Percentiles rank a stretch among this genome's conserved stretches.
These are phyloP conservation scores for Curvularia sp. DNA, from an alignment of 2,329 filamentous ascomycete genomes.

Conservation along the genomic window DNA sequence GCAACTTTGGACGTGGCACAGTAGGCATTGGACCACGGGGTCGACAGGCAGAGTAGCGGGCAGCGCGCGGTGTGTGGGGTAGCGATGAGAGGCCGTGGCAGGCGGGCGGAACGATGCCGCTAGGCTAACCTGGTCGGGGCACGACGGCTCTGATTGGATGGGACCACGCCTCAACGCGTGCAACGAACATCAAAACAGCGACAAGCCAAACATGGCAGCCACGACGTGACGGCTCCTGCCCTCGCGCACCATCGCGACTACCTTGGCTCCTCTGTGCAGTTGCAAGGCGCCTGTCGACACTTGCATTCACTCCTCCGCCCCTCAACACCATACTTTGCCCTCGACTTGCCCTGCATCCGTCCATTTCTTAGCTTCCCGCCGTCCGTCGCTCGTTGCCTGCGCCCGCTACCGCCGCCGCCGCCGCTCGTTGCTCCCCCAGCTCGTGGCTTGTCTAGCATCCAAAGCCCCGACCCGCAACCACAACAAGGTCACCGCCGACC, in stretches of 20 bases:
- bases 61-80: constrained; percentile 22
- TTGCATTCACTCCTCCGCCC: not conserved
- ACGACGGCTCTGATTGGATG: constrained; percentile 27
- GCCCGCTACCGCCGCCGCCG: constrained; percentile 12
- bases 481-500: constrained; percentile 24
- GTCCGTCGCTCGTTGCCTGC: constrained; percentile 22
- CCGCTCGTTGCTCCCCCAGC: constrained; percentile 26
- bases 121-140: not conserved
- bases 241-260: constrained; percentile 24
- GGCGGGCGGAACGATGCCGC: constrained; percentile 15
- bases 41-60: constrained; percentile 13
- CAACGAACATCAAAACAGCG: constrained; percentile 37
- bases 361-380: constrained; percentile 6
- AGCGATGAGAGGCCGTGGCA: constrained; percentile 14
- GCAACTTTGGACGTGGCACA: constrained; percentile 15
- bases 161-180: constrained; percentile 24
- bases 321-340: constrained; percentile 12
- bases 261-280: constrained; percentile 3
- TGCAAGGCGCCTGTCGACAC: not conserved
- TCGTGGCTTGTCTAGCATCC: constrained; percentile 18
- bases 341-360: constrained; percentile 12
- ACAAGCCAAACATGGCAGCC: constrained; percentile 35
- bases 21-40: constrained; percentile 32
- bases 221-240: constrained; percentile 26
- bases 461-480: constrained; percentile 27